A percentile compares a stretch with the other conserved stretches of the same genome.
Conservation (phyloP, 2,329 filamentous ascomycete species). For the Sporothrix dimorphospora region DNA sequence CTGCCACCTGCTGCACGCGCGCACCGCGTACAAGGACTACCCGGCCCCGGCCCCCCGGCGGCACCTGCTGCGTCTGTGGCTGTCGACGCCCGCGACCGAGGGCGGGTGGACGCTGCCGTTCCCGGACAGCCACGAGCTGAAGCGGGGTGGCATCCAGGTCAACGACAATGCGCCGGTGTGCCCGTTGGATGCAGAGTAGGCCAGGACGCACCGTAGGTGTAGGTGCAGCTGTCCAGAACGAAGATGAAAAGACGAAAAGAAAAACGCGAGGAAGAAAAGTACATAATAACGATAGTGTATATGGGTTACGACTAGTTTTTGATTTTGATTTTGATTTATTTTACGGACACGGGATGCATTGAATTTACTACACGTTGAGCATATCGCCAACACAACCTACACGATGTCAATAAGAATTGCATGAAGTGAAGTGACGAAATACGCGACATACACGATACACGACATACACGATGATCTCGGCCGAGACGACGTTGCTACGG, state of each 20-base stretch:
- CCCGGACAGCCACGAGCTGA: slow-evolving; percentile 79
- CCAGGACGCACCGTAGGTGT: background rate
- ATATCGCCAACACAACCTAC: background rate
- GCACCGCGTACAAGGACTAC: slow-evolving; percentile 73
- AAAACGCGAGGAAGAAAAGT: background rate
- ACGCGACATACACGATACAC: background rate
- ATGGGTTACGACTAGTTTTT: slow-evolving; percentile 1
- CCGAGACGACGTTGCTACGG: background rate
- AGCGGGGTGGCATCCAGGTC: slow-evolving; percentile 87
- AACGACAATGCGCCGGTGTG: slow-evolving; percentile 76
- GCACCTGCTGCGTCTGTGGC: slow-evolving; percentile 82
- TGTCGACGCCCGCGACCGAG: slow-evolving; percentile 78
- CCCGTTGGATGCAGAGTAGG: slow-evolving; percentile 76
- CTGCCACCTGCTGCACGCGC: slow-evolving; percentile 76
- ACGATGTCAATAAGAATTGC: background rate
- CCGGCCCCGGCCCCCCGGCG: slow-evolving; percentile 69
- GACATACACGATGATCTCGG: background rate
- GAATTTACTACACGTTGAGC: background rate
- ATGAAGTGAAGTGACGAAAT: background rate
- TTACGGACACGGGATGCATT: background rate
- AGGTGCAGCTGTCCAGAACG: background rate
- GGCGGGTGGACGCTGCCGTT: slow-evolving; percentile 86
- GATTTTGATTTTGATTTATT: background rate
- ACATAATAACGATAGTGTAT: background rate
- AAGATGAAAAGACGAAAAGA: background rate